Evolutionary conservation across 768 basidiomycete genomes (phyloP).

Genomic region (Suillus lakei): DNA sequence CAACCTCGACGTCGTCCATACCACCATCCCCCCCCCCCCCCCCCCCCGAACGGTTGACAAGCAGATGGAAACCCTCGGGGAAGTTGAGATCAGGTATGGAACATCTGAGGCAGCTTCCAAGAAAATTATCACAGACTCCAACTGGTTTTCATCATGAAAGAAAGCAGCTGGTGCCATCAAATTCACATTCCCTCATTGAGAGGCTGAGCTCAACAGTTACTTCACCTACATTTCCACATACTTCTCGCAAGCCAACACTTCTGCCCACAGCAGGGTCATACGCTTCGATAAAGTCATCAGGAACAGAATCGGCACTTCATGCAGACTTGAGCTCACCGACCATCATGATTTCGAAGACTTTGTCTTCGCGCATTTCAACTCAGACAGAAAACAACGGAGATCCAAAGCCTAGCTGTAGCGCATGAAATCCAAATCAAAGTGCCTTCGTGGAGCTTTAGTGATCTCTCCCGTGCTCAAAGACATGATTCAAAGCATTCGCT

Average conservation of each 20-base stretch:
- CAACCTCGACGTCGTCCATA: constrained; percentile 35
- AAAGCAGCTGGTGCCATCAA: constrained; percentile 15
- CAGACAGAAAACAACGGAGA: constrained; percentile 13
- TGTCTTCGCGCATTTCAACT: not conserved
- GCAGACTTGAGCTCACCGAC: constrained; percentile 26
- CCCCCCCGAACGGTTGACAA: constrained; percentile 15
- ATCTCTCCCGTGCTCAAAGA: too few relatives aligned
- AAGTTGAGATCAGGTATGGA: constrained; percentile 18
- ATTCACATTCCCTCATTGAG: constrained; percentile 34
- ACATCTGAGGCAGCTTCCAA: constrained; percentile 12
- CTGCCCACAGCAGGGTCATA: constrained; percentile 26
- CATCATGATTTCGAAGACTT: not conserved
- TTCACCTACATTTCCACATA: constrained; percentile 24
- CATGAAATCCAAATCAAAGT: too few relatives aligned
- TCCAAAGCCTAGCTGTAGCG: too few relatives aligned
- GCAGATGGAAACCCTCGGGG: constrained; percentile 20
- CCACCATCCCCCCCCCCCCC: constrained; percentile 19
- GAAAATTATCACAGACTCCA: constrained; percentile 18
- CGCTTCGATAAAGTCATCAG: constrained; percentile 37
- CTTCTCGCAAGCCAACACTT: constrained; percentile 21
- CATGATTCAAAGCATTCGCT: too few relatives aligned
- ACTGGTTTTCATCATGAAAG: constrained; percentile 33
- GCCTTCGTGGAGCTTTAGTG: too few relatives aligned
- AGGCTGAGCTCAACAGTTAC: constrained; percentile 30
- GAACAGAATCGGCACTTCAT: constrained; percentile 22